Evolutionary conservation across 345 rosid genomes (phyloP).

Genomic region (Abelmoschus esculentus): DNA sequence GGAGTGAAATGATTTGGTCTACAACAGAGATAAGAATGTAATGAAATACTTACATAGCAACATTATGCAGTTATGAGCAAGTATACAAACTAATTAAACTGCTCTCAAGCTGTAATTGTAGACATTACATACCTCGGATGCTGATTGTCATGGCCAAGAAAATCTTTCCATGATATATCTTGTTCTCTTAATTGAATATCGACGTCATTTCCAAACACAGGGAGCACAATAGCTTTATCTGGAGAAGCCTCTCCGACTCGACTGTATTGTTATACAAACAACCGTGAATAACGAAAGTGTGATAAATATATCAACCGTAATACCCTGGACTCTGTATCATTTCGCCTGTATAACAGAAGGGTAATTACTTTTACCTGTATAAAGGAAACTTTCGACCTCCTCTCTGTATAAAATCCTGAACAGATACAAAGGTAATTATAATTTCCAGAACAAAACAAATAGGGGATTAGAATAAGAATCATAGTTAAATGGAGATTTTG

Average conservation of each 20-base stretch:
- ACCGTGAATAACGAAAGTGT: neutral
- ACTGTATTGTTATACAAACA: constrained; percentile 28
- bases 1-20: constrained; percentile 42
- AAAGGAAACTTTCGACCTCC: constrained; percentile 73
- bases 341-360: neutral
- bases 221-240: constrained; percentile 61
- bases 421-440: too few species aligned
- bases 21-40: neutral
- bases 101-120: neutral
- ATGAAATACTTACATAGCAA: too few species aligned
- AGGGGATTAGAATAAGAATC: constrained; percentile 5
- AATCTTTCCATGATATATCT: constrained; percentile 61
- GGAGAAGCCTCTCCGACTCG: constrained; percentile 81
- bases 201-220: constrained; percentile 42
- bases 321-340: neutral
- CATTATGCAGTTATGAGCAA: neutral
- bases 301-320: too few species aligned
- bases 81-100: neutral
- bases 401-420: constrained; percentile 75
- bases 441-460: too few species aligned
- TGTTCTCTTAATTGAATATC: constrained; percentile 51
- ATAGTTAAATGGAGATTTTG: too few species aligned
- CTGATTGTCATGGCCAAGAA: constrained; percentile 33
- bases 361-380: constrained; percentile 56
- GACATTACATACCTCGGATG: constrained; percentile 51